These are phyloP conservation scores for Dendrobium officinale DNA, from an alignment of 106 monocot species.

Conservation along the genomic window DNA sequence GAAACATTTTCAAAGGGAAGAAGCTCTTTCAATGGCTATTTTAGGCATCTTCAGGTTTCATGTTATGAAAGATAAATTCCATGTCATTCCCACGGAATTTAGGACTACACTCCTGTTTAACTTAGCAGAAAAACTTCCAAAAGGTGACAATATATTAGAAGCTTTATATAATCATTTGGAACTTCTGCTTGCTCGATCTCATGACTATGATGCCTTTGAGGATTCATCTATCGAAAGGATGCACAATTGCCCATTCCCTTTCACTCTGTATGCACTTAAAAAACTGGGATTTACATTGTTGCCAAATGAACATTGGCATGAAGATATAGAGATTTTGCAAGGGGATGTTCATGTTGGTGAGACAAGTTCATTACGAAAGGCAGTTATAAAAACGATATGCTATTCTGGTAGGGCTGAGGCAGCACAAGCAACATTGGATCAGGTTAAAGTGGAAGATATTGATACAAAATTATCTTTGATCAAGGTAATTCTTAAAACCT, in stretches of 20 bases:
- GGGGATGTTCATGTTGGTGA: conserved; percentile 41
- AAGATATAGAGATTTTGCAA: conserved; percentile 24
- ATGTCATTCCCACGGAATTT: conserved; percentile 57
- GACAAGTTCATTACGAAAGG: conserved; percentile 48
- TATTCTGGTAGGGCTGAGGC: conserved; percentile 63
- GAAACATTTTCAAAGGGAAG: conserved; percentile 37
- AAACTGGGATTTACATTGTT: conserved; percentile 50
- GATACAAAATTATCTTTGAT: conserved; percentile 83
- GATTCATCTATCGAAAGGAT: conserved; percentile 12
- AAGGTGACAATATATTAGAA: conserved; percentile 86
- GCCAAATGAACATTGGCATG: conserved; percentile 22
- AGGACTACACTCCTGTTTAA: conserved; percentile 73
- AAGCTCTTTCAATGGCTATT: conserved; percentile 71
- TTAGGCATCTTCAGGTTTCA: conserved; percentile 70
- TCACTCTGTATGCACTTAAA: conserved; percentile 43
- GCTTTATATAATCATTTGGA: conserved; percentile 64
- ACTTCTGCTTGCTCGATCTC: conserved; percentile 22
- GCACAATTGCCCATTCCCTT: conserved; percentile 26
- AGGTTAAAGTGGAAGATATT: conserved; percentile 86
- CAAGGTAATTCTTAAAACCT: conserved; percentile 37
- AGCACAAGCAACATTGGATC: conserved; percentile 76
- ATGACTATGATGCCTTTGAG: conserved; percentile 5
- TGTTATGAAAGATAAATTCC: conserved; percentile 74
- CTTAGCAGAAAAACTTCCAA: conserved; percentile 86
- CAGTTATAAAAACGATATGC: conserved; percentile 58